Conservation (phyloP, 2,329 filamentous ascomycete species). For the Fusarium succisae region DNA sequence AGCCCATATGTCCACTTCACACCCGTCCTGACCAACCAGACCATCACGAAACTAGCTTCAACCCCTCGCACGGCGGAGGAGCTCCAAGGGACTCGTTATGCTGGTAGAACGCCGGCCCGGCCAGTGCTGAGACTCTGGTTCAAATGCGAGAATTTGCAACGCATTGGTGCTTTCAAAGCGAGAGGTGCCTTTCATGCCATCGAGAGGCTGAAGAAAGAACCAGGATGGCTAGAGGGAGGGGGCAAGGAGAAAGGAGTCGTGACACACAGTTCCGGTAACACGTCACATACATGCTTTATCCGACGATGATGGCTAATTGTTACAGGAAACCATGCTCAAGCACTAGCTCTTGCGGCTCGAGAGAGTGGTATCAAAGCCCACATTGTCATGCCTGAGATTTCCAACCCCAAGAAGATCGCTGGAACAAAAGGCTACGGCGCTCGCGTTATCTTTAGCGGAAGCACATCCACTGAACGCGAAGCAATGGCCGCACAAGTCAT, state of each 20-base stretch:
- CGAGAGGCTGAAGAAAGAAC: conserved; percentile 70
- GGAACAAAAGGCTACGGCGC: conserved; percentile 83
- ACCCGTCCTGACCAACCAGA: conserved; percentile 81
- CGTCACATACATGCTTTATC: background rate
- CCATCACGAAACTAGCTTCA: conserved; percentile 79
- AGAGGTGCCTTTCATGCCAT: conserved; percentile 91
- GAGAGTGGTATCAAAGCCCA: conserved; percentile 79
- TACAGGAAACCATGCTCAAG: conserved; percentile 92
- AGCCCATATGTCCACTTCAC: conserved; percentile 81
- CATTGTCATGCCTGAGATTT: conserved; percentile 93
- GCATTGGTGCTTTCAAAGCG: conserved; percentile 91
- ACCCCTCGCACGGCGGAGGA: conserved; percentile 67
- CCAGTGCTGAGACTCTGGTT: conserved; percentile 83
- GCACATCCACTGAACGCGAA: conserved; percentile 82
- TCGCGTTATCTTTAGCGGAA: conserved; percentile 81
- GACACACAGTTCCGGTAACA: conserved; percentile 85
- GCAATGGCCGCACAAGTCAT: conserved; percentile 77
- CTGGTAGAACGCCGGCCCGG: conserved; percentile 64
- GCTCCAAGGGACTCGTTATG: conserved; percentile 65
- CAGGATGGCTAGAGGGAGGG: conserved; percentile 68
- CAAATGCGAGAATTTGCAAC: conserved; percentile 95
- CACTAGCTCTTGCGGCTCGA: conserved; percentile 83
- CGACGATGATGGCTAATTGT: background rate
- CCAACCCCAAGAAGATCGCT: conserved; percentile 85
- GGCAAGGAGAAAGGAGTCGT: conserved; percentile 76